Percentiles rank a stretch among this genome's conserved stretches.
These are phyloP conservation scores for Eucommia ulmoides DNA, from an alignment of 257 asterid species.

Conservation along the genomic window DNA sequence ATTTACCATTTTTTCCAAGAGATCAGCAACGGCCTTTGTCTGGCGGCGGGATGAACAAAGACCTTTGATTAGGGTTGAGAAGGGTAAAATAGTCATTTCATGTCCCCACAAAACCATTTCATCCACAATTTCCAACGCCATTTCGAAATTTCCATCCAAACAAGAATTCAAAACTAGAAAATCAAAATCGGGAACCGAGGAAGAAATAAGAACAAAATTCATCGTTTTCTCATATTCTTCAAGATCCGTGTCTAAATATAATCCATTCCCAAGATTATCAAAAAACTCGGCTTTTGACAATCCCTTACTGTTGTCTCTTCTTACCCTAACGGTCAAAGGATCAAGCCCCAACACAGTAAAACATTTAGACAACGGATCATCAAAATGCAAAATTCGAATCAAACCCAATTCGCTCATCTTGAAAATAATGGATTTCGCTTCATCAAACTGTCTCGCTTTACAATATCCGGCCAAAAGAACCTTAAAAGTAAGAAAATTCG, in stretches of 20 bases:
- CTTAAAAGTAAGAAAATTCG: slow-evolving; percentile 46
- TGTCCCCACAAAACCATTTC: slow-evolving; percentile 78
- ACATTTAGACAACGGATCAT: slow-evolving; percentile 46
- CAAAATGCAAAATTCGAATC: slow-evolving; percentile 23
- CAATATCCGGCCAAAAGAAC: slow-evolving; percentile 68
- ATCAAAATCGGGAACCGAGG: slow-evolving; percentile 61
- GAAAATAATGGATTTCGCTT: slow-evolving; percentile 36
- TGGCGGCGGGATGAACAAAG: slow-evolving; percentile 25
- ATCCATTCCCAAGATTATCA: slow-evolving; percentile 89
- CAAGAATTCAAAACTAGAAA: slow-evolving; percentile 21
- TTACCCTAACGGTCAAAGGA: slow-evolving; percentile 55
- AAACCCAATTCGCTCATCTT: slow-evolving; percentile 48
- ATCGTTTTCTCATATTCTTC: slow-evolving; percentile 44
- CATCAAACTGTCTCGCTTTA: slow-evolving; percentile 53
- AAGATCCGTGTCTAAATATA: slow-evolving; percentile 66
- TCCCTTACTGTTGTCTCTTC: slow-evolving; percentile 58
- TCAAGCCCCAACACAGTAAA: slow-evolving; percentile 42
- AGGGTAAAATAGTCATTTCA: slow-evolving; percentile 31
- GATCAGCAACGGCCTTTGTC: slow-evolving; percentile 22
- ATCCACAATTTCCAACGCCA: slow-evolving; percentile 26
- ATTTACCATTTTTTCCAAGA: slow-evolving; percentile 23
- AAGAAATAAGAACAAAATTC: slow-evolving; percentile 41
- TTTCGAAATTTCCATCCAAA: slow-evolving; percentile 17
- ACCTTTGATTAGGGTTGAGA: slow-evolving; percentile 31
- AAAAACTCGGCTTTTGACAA: slow-evolving; percentile 52